Evolutionary conservation across 2,329 filamentous ascomycete species (phyloP).

Genomic region (Sporothrix variecibatus): DNA sequence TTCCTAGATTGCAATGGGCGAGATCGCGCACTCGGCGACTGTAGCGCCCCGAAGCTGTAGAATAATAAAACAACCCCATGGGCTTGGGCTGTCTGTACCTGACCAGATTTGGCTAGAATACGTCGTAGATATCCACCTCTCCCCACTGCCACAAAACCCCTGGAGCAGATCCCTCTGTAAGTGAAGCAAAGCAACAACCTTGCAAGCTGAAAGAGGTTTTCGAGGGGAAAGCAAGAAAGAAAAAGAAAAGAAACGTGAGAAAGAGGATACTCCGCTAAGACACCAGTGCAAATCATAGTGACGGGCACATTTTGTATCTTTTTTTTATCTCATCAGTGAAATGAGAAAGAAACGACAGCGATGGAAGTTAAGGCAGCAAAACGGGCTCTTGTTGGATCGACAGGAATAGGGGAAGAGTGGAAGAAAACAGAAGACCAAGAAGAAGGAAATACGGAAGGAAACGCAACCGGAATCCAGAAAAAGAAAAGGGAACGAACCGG

Average conservation of each 20-base stretch:
- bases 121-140: not conserved
- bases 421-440: not conserved
- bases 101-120: not conserved
- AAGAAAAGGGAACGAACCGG: not conserved
- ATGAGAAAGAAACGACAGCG: not conserved
- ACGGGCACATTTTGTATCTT: not conserved
- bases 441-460: not conserved
- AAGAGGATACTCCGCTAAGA: not conserved
- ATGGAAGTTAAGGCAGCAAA: not conserved
- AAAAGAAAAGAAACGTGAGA: not conserved
- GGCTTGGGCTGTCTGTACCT: not conserved
- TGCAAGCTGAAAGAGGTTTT: not conserved
- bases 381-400: not conserved
- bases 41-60: not conserved
- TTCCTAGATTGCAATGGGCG: not conserved
- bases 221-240: not conserved
- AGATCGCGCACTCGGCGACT: slow-evolving; percentile 3
- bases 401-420: not conserved
- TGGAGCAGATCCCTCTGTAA: slow-evolving; percentile 15
- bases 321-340: not conserved
- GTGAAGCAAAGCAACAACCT: not conserved
- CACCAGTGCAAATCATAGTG: not conserved
- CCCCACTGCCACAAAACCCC: slow-evolving; percentile 2
- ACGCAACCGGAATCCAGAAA: not conserved
- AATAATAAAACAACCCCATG: not conserved